Evolutionary conservation across 352 stramenopile genomes (phyloP).

Genomic region (Phytophthora kernoviae): DNA sequence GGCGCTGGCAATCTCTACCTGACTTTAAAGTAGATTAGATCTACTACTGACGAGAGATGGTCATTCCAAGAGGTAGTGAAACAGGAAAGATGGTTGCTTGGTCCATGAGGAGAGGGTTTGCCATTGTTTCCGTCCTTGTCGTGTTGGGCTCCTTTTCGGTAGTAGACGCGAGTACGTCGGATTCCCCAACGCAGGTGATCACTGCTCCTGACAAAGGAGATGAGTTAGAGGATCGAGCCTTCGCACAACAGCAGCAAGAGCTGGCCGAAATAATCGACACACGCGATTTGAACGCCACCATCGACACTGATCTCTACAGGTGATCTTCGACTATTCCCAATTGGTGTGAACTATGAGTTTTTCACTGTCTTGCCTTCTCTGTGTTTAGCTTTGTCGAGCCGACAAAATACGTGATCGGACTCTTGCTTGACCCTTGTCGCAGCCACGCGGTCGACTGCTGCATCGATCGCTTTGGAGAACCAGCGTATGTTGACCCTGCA

Average conservation of each 20-base stretch:
- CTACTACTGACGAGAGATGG: neutral
- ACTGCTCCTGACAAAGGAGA: slow-evolving; percentile 71
- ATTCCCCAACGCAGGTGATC: slow-evolving; percentile 52
- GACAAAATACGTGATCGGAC: slow-evolving; percentile 74
- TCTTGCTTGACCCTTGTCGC: slow-evolving; percentile 85
- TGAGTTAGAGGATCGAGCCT: slow-evolving; percentile 66
- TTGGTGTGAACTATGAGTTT: too few relatives aligned
- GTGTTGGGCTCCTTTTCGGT: neutral
- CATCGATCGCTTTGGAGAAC: slow-evolving; percentile 79
- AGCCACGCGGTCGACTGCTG: slow-evolving; percentile 67
- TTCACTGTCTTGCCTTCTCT: neutral
- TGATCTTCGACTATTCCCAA: slow-evolving; percentile 10
- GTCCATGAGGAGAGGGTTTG: neutral
- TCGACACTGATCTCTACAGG: slow-evolving; percentile 77
- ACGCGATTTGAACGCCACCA: slow-evolving; percentile 44
- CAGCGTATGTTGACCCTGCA: slow-evolving; percentile 41
- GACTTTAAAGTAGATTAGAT: neutral
- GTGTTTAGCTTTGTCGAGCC: slow-evolving; percentile 45
- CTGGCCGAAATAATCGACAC: slow-evolving; percentile 47
- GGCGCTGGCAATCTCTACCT: slow-evolving; percentile 9
- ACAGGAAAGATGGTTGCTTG: too few relatives aligned
- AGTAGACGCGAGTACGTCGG: slow-evolving; percentile 6
- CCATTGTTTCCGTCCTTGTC: slow-evolving; percentile 3
- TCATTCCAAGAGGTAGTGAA: too few relatives aligned
- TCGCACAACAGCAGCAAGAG: slow-evolving; percentile 43